Evolutionary conservation across 164 flowering plant genomes (phyloP).

Genomic region (Euptelea pleiosperma): DNA sequence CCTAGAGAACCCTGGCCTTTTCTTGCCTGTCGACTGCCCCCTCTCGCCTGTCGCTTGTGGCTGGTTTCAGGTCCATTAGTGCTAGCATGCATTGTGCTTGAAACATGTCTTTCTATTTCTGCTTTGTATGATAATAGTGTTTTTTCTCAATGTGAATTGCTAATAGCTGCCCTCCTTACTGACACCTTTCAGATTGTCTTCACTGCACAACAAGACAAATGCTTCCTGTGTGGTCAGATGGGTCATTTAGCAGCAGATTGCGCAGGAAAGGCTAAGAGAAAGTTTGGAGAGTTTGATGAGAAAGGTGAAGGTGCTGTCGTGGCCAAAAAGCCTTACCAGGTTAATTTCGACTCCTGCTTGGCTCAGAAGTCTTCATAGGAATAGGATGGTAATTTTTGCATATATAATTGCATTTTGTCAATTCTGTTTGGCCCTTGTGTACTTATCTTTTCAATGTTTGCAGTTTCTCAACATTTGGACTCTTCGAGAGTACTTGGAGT

Average conservation of each 20-base stretch:
- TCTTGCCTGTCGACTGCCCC: too few relatives aligned
- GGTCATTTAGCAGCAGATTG: slow-evolving; percentile 97
- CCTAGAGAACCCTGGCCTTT: too few relatives aligned
- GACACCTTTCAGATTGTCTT: slow-evolving; percentile 63
- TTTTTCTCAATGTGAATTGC: not conserved
- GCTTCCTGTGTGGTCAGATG: slow-evolving; percentile 93
- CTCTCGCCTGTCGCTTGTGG: not conserved
- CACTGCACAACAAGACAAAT: slow-evolving; percentile 94
- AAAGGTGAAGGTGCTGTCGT: slow-evolving; percentile 55
- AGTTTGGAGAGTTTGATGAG: slow-evolving; percentile 93
- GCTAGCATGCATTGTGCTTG: not conserved
- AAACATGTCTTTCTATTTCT: not conserved
- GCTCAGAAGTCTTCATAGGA: not conserved
- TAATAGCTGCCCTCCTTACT: slow-evolving; percentile 1
- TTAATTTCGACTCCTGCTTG: slow-evolving; percentile 16
- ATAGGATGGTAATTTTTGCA: not conserved
- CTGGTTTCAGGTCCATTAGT: not conserved
- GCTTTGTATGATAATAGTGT: not conserved
- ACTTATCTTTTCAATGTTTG: slow-evolving; percentile 12
- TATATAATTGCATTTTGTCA: not conserved
- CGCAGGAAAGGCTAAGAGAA: slow-evolving; percentile 92
- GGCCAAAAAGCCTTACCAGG: slow-evolving; percentile 92
- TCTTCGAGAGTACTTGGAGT: slow-evolving; percentile 87
- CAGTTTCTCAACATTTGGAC: slow-evolving; percentile 97
- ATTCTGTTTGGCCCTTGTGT: not conserved